These are phyloP conservation scores for Mycotypha africana DNA, from an alignment of 371 early-diverging fungal species.

Conservation along the genomic window DNA sequence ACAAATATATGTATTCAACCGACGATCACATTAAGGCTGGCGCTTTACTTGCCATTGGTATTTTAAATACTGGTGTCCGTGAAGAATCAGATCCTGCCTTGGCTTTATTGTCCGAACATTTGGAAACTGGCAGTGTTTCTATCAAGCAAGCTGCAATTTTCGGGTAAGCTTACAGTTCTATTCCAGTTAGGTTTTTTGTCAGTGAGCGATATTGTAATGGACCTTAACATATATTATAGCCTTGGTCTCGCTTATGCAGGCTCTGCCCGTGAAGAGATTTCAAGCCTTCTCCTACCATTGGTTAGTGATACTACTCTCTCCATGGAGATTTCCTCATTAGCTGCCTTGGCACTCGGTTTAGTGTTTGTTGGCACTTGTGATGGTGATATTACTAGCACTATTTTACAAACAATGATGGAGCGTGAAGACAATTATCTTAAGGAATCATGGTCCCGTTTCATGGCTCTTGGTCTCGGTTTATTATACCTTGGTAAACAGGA, in stretches of 20 bases:
- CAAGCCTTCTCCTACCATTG: conserved; percentile 79
- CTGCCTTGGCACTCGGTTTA: conserved; percentile 88
- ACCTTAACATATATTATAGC: no score
- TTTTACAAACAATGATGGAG: conserved; percentile 95
- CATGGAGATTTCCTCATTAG: conserved; percentile 89
- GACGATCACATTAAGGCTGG: conserved; percentile 96
- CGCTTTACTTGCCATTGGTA: conserved; percentile 90
- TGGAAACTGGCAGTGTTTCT: conserved; percentile 51
- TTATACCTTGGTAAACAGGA: conserved; percentile 90
- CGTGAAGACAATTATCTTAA: conserved; percentile 80
- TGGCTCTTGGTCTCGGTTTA: conserved; percentile 89
- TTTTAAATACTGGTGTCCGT: conserved; percentile 84
- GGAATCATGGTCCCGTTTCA: conserved; percentile 80
- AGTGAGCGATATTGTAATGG: no score
- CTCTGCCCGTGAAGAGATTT: conserved; percentile 79
- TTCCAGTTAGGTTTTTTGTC: no score
- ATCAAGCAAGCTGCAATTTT: conserved; percentile 62
- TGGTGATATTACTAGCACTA: conserved; percentile 88
- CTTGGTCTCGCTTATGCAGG: conserved; percentile 96
- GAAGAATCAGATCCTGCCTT: conserved; percentile 92
- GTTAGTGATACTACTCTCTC: conserved; percentile 76
- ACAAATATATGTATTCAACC: conserved; percentile 86
- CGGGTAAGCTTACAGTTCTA: conserved; percentile 63
- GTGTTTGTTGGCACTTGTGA: conserved; percentile 90
- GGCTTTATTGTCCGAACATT: conserved; percentile 84